Evolutionary conservation across 352 stramenopile genomes (phyloP), one percentile per base, ranked within the genome.

Genomic region (Globisporangium spinosum): DNA sequence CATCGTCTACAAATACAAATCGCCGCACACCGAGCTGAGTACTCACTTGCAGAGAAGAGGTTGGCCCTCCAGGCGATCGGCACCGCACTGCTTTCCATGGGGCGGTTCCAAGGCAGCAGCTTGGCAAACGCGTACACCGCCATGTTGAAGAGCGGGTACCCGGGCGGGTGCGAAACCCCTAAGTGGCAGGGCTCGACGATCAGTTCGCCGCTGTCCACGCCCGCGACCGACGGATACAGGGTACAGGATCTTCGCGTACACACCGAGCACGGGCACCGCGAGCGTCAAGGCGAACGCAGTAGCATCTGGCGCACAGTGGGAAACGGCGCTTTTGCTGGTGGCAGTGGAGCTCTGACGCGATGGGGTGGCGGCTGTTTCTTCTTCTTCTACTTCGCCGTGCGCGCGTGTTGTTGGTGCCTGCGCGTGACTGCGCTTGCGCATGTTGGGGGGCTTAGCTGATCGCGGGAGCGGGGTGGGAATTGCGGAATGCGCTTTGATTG

Each of bases 141-240:
- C 72, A 98, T 77, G 38, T 91, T 98, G 71, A 97, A 98, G 15
- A 98, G 77, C 34, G 96, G 96, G 70, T 98, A 98, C 0, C 96
- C 96, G 2, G 95, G 95, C 8, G 95, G 95, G 68, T 99, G 97
- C 8, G 93, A 91, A 34, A 97, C 87, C 5, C 97, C 97, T 3
- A 98, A 79, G 22, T 89, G 74, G 58, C 96, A 99, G 38, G 91
- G 94, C 76, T 99, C 96, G 45, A 95, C 93, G 35, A 98, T 88
- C 1, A 99, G 77, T 63, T 98, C 94, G 15, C 94, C 94, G 61
- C 87, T 88, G 78, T 98, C 93, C 20, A 93, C 95, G 7, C 95
- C 93, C 15, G 89, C 87, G 7, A 98, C 88, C 0, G 89, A 93
- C 15, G 87, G 83, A 53, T 94, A 96, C 29, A 93, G 66, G 20